These are phyloP conservation scores for Zygotorulaspora florentina DNA, from an alignment of 805 yeast genomes.

Conservation along the genomic window DNA sequence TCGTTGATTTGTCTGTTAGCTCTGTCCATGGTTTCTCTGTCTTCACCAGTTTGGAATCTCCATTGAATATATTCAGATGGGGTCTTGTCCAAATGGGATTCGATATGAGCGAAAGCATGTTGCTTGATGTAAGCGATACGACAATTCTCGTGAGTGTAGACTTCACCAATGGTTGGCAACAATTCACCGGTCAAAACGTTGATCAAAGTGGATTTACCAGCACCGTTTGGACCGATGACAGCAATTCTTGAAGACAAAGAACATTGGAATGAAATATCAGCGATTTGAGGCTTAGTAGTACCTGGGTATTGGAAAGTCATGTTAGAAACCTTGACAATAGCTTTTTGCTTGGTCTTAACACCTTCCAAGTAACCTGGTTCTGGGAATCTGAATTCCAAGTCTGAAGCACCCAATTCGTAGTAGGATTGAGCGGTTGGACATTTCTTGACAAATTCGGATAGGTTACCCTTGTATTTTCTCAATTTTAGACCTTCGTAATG, in stretches of 20 bases:
- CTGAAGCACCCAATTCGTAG: conserved; percentile 98
- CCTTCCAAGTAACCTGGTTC: conserved; percentile 99
- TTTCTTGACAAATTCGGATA: conserved; percentile 96
- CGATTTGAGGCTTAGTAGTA: conserved; percentile 91
- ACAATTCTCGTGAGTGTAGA: conserved; percentile 98
- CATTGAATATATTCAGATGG: conserved; percentile 99
- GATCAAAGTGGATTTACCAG: conserved; percentile 99
- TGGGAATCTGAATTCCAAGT: conserved; percentile 95
- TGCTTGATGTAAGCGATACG: conserved; percentile 99
- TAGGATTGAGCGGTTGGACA: conserved; percentile 98
- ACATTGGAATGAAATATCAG: conserved; percentile 95
- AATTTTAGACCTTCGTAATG: conserved; percentile 99
- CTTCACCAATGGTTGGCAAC: conserved; percentile 97
- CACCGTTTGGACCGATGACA: conserved; percentile 99
- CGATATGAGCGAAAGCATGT: conserved; percentile 99
- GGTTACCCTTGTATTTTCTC: conserved; percentile 99
- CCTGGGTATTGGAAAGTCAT: conserved; percentile 99
- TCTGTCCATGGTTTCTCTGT: conserved; percentile 99
- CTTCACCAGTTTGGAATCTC: conserved; percentile 99
- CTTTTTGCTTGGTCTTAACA: conserved; percentile 99
- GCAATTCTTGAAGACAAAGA: conserved; percentile 99
- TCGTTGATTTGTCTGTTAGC: conserved; percentile 98
- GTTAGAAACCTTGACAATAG: conserved; percentile 95
- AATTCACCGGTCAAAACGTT: conserved; percentile 99
- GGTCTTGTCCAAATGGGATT: conserved; percentile 97